Evolutionary conservation across 495 filamentous ascomycete species (phyloP), one percentile per base, ranked within the genome.

Genomic region (Penicillium herquei): DNA sequence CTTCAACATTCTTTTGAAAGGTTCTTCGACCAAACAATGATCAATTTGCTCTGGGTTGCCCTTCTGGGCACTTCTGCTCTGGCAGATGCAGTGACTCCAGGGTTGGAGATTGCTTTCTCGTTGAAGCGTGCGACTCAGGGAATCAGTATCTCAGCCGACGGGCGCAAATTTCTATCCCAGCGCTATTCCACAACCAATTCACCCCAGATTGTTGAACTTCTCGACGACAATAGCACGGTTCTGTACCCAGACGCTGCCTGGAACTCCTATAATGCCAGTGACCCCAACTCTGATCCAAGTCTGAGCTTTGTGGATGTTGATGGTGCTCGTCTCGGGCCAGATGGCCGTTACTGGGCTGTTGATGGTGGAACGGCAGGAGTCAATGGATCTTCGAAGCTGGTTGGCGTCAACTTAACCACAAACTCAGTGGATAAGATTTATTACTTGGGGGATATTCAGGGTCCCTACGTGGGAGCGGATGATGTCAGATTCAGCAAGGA

Each of bases 331-430:
- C 55, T 69, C 32, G 66, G 66, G 0, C 64, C 66, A 9, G 66
- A 69, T 47, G 66, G 64, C 7, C 42, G 52, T n/a, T 58, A 65
- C 26, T 69, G 62, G 61, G 34, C 67, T 0, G 62, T 69, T 31
- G 66, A 69, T 40, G 56, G 53, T 7, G 67, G 67, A 14, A 50
- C 61, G 11, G 14, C 56, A 6, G 47, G 44, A 10, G 43, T 67
- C 18, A 61, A 58, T 16, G 54, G 43, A 11, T 58, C 67, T 0
- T 51, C 67, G 2, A 70, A 67, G 39, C 52, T 70, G 12, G 62
- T 70, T 7, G 40, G 44, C 4, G 54, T 70, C 14, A 62, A 70
- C 12, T 26, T 46, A 6, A 46, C 43, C 43, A 46, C 12, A 12
- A 26, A 46, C 17, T 3, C 52, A 17, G 66, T 67, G 43, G 66